Base-by-base conservation (phyloP, 331 rosid genomes). In the Quercus lobata region DNA sequence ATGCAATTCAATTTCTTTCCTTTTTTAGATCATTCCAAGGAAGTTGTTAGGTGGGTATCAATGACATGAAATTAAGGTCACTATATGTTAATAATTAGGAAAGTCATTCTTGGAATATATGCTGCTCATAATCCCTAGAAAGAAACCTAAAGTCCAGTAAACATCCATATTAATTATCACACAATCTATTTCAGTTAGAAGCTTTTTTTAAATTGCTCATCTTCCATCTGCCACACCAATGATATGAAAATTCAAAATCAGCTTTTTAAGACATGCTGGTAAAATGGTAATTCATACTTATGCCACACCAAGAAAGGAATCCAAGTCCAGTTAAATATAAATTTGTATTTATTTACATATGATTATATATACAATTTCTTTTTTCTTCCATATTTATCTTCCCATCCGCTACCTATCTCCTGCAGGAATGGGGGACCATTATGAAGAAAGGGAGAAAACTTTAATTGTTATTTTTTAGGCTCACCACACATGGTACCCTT, bases 1-100 rank as follows among this genome's bases (percentile, higher is more conserved):
- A 83, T 14, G 29, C 22, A 29, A 57, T 60, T 81, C 46, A 57
- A 73, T 60, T 58, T 69, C 56, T 70, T 74, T 65, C 68, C 49
- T 58, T 56, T 49, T 49, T 37, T 41, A 32, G 24, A 55, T 57
- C 58, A 70, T 54, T 69, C 41, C 70, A 21, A 54, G 78, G 30
- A 7, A 57, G 54, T 18, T 72, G 22, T 37, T 65, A 46, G 46
- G 55, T 49, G 46, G 49, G n/a, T 12, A 65, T 62, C 74, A 56
- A 46, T 57, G 18, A 73, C 4, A 17, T 65, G 4, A 7, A 72
- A 66, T 60, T 25, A 29, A 34, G 5, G 34, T 80, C 60, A 29
- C n/a, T 71, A 73, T 65, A 15, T 49, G 54, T 62, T 79, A 44
- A 37, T 22, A 55, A 49, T 27, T 21, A 41, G 58, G 44, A 71